Percentiles rank a stretch among this genome's conserved stretches.
Conservation (phyloP, 148 eudicot genomes). For the Rhododendron kiyosumense region DNA sequence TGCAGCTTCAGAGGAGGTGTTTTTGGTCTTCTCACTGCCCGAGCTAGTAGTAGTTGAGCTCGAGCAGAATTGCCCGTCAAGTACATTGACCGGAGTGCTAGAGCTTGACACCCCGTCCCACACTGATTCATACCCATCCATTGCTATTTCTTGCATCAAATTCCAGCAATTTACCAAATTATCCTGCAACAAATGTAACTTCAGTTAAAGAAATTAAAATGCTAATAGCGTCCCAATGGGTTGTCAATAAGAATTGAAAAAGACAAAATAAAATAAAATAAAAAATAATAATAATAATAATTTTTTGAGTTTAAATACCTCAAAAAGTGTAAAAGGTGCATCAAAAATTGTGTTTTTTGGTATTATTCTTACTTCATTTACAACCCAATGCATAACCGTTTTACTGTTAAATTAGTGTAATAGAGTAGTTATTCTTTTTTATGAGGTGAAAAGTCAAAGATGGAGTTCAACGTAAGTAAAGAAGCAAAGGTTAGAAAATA, state of each 20-base stretch:
- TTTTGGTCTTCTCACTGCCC: conserved; percentile 2
- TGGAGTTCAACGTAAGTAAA: not conserved
- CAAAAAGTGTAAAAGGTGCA: too few species aligned
- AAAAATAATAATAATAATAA: too few species aligned
- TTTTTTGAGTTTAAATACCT: too few species aligned
- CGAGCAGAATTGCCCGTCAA: conserved; percentile 23
- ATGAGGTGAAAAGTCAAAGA: not conserved
- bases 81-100: conserved; percentile 31
- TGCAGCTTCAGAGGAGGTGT: not conserved
- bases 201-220: not conserved
- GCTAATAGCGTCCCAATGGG: too few species aligned
- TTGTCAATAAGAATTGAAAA: too few species aligned
- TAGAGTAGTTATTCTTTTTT: not conserved
- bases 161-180: conserved; percentile 26
- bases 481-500: not conserved
- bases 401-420: too few species aligned
- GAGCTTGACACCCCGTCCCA: conserved; percentile 26
- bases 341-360: too few species aligned
- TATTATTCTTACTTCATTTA: too few species aligned
- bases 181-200: conserved; percentile 18
- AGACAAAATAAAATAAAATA: too few species aligned
- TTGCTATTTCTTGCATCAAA: conserved; percentile 29
- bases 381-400: not conserved
- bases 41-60: conserved; percentile 7
- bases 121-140: conserved; percentile 29